Conservation (phyloP, 1,284 basidiomycete species). For the Pseudozyma thailandica region DNA sequence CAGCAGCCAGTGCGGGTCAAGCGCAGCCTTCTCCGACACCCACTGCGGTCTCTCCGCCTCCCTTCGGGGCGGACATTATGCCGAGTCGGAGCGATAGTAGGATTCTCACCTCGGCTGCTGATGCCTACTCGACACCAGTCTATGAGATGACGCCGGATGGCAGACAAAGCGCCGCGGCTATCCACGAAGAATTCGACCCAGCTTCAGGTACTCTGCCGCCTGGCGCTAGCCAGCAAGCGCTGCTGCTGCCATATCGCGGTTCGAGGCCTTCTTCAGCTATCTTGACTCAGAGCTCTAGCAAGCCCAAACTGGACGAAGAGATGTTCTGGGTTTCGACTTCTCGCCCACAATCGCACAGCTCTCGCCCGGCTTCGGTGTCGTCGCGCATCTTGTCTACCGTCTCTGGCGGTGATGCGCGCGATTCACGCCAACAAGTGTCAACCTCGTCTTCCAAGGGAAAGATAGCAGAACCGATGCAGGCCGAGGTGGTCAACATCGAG, state of each 20-base stretch:
- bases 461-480: conserved; percentile 49
- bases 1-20: conserved; percentile 16
- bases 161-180: neutral
- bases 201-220: conserved; percentile 40
- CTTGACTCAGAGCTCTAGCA: conserved; percentile 5
- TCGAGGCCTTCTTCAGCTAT: conserved; percentile 3
- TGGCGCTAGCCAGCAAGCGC: conserved; percentile 37
- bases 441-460: conserved; percentile 15
- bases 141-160: neutral
- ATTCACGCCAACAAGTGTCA: conserved; percentile 32
- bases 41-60: conserved; percentile 8
- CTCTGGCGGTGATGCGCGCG: conserved; percentile 5
- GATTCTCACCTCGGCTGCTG: conserved; percentile 18
- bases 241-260: conserved; percentile 24
- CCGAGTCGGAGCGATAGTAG: conserved; percentile 7
- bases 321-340: conserved; percentile 46
- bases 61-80: neutral
- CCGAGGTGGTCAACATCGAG: conserved; percentile 40
- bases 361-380: conserved; percentile 17
- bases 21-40: conserved; percentile 16
- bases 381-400: conserved; percentile 19
- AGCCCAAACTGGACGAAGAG: conserved; percentile 32
- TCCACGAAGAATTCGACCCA: conserved; percentile 20
- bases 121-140: conserved; percentile 20
- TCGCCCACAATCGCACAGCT: conserved; percentile 27